Evolutionary conservation across 2,329 filamentous ascomycete species (phyloP), one percentile per base, ranked within the genome.

Genomic region (Metarhizium rileyi): DNA sequence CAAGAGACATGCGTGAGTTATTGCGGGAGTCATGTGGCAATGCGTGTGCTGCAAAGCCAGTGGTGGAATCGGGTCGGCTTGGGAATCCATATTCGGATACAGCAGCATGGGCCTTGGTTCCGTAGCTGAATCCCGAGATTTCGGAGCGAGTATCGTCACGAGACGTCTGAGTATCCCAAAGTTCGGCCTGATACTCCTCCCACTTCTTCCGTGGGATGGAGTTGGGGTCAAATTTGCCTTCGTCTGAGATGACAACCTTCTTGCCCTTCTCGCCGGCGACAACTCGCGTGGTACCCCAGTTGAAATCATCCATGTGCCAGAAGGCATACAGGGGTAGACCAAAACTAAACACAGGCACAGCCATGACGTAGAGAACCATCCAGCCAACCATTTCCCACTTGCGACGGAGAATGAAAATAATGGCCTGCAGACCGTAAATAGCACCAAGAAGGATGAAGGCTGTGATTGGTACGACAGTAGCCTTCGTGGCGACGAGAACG

Each of bases 311-410:
- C 93, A 97, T 97, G 72, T 96, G 81, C 93, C 93, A 98, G 79
- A 98, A 98, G 46, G 91, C 78, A 67, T 97, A 97, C 26, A 98
- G 72, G 1, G 93, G 93, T 42, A 98, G 77, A 51, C 80, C 90
- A 55, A 95, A 89, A 41, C 87, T 84, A 76, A 95, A 98, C 55
- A 98, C 80, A 1, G 91, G 91, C 53, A 95, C 86, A 49, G 93
- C 91, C 27, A 93, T 55, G 52, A 98, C 80, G 68, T 98, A 98
- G 55, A 98, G 82, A 58, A 98, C 76, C 90, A 98, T 96, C 93
- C 93, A 98, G 33, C 91, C 93, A 58, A 98, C 86, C 91, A 97
- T 97, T 67, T 98, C 91, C 93, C 93, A 98, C 73, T 96, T 96
- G 61, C 91, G 86, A 51, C 89, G 86, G 50, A 96, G 63, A 61